phyloP scores from a whole-genome alignment of 345 rosid genomes.

The Arabis hirsuta region DNA sequence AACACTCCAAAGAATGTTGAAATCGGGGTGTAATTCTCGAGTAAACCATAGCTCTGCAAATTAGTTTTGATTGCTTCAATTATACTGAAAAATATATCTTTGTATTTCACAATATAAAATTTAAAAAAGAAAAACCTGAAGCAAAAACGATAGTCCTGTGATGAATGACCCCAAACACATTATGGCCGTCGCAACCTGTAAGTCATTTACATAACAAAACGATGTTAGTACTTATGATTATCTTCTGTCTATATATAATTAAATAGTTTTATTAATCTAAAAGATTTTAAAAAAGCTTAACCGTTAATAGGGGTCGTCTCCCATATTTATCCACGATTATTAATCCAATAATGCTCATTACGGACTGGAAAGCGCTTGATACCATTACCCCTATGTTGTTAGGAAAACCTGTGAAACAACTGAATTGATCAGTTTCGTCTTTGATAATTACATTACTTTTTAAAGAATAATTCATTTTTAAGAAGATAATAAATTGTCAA shows the following conservation, averaged over 20 bases:
- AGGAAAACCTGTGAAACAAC: slow-evolving; percentile 28
- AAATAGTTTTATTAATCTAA: neutral
- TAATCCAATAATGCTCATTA: slow-evolving; percentile 69
- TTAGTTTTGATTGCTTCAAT: slow-evolving; percentile 6
- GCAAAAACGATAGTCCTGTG: slow-evolving; percentile 58
- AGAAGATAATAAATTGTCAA: neutral
- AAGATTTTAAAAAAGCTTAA: neutral
- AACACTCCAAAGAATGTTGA: slow-evolving; percentile 37
- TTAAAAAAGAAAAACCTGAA: slow-evolving; percentile 49
- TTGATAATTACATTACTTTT: neutral
- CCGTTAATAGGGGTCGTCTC: slow-evolving; percentile 79
- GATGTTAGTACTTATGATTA: neutral
- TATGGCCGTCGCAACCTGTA: slow-evolving; percentile 74
- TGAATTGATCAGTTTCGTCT: neutral
- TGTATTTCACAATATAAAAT: neutral
- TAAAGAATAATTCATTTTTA: neutral
- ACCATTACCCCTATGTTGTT: slow-evolving; percentile 34
- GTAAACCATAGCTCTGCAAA: slow-evolving; percentile 36
- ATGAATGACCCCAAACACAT: slow-evolving; percentile 79
- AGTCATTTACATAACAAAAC: neutral
- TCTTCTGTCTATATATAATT: neutral
- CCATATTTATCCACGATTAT: slow-evolving; percentile 72
- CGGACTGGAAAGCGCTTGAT: slow-evolving; percentile 46
- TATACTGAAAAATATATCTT: neutral
- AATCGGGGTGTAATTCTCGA: slow-evolving; percentile 31